A percentile compares a stretch with the other conserved stretches of the same genome.
These are phyloP conservation scores for Sphagnum magellanicum DNA, from an alignment of 228 moss, liverwort and hornwort genomes.

Conservation along the genomic window DNA sequence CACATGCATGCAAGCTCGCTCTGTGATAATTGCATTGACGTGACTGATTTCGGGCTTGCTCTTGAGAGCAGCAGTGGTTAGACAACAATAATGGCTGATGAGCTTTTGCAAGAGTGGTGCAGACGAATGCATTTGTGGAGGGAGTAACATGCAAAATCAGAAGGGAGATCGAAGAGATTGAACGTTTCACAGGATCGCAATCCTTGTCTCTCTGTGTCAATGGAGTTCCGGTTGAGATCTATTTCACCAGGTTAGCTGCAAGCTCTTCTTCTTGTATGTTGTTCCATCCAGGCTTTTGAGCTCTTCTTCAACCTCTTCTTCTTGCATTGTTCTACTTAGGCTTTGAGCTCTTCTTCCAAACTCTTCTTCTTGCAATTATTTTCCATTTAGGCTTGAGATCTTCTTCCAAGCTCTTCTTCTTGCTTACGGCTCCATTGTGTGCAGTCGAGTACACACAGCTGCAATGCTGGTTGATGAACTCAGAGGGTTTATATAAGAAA, in stretches of 20 bases:
- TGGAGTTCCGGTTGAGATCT: slow-evolving; percentile 88
- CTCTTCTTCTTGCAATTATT: background rate
- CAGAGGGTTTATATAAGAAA: too few relatives aligned
- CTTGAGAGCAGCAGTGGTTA: background rate
- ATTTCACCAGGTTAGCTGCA: slow-evolving; percentile 60
- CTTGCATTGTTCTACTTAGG: background rate
- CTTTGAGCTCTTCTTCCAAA: background rate
- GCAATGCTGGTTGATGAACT: too few relatives aligned
- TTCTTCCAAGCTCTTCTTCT: background rate
- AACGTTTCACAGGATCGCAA: slow-evolving; percentile 54
- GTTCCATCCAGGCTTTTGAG: background rate
- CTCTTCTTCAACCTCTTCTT: background rate
- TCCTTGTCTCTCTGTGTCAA: slow-evolving; percentile 63
- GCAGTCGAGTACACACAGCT: background rate
- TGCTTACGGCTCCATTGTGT: background rate
- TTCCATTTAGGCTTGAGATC: background rate
- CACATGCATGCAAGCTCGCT: too few relatives aligned
- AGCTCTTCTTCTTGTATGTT: too few relatives aligned
- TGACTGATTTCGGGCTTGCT: background rate
- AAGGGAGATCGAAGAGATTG: slow-evolving; percentile 93
- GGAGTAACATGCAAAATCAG: slow-evolving; percentile 79
- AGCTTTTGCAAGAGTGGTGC: background rate
- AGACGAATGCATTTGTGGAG: slow-evolving; percentile 87
- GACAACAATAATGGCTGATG: background rate
- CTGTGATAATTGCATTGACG: background rate